phyloP scores from a whole-genome alignment of 176 grass and related monocot genomes.

The Tillandsia fasciculata region DNA sequence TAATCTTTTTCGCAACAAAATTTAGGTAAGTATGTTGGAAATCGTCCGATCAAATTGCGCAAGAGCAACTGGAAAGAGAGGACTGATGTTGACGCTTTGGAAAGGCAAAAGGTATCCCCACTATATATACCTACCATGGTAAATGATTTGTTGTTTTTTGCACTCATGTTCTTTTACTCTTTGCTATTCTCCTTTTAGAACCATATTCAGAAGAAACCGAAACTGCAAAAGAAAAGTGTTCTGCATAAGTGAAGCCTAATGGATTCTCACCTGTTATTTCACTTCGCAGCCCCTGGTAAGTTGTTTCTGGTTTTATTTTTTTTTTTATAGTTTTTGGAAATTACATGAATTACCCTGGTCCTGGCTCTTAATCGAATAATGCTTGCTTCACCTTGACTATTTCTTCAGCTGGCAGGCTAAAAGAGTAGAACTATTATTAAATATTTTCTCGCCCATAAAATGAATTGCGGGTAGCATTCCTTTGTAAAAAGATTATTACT shows the following conservation, averaged over 20 bases:
- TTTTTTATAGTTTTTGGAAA: not conserved
- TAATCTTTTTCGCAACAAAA: constrained; percentile 14
- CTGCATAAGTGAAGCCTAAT: constrained; percentile 71
- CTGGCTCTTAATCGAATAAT: too few relatives aligned
- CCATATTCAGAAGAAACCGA: constrained; percentile 86
- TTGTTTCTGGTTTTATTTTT: not conserved
- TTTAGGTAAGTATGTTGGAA: constrained; percentile 93
- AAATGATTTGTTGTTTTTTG: not conserved
- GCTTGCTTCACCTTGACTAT: too few relatives aligned
- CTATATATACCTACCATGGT: constrained; percentile 11
- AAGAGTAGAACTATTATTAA: too few relatives aligned
- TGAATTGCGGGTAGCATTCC: too few relatives aligned
- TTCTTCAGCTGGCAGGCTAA: too few relatives aligned
- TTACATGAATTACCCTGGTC: too few relatives aligned
- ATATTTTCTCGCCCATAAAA: too few relatives aligned
- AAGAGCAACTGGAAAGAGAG: constrained; percentile 99
- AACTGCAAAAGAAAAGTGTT: constrained; percentile 72
- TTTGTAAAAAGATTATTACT: too few relatives aligned
- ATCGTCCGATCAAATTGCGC: constrained; percentile 93
- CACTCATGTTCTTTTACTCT: constrained; percentile 12
- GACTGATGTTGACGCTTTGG: constrained; percentile 78
- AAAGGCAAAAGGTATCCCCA: constrained; percentile 68
- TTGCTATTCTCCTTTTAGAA: constrained; percentile 40
- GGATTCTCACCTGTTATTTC: not conserved
- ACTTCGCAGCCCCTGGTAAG: not conserved